A percentile compares a stretch with the other conserved stretches of the same genome.
Evolutionary conservation across 2,329 filamentous ascomycete species (phyloP).

Genomic region (Diaporthe longicolla): DNA sequence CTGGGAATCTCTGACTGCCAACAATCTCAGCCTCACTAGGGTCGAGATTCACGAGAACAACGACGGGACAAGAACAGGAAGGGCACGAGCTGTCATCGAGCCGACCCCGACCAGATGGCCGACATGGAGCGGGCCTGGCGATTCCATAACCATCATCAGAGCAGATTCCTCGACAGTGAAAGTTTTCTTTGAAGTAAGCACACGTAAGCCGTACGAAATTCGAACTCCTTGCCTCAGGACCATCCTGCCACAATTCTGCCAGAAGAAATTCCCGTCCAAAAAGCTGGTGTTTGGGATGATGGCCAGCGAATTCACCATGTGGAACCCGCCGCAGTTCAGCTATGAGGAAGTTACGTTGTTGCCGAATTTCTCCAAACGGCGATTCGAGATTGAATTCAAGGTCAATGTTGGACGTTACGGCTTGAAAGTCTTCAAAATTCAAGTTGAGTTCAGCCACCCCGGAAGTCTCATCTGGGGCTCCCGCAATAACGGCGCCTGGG

Average conservation of each 20-base stretch:
- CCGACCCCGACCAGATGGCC: constrained; percentile 62
- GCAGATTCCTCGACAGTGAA: not conserved
- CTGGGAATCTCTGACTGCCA: constrained; percentile 63
- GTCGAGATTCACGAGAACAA: constrained; percentile 69
- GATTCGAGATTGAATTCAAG: constrained; percentile 37
- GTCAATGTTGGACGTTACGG: constrained; percentile 16
- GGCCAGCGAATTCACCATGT: constrained; percentile 36
- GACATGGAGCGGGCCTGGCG: constrained; percentile 29
- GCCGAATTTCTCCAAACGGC: constrained; percentile 35
- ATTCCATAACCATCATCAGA: constrained; percentile 15
- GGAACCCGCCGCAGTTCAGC: constrained; percentile 36
- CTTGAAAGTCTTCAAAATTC: constrained; percentile 54
- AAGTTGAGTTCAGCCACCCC: constrained; percentile 62
- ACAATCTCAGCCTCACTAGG: constrained; percentile 65
- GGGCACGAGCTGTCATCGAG: constrained; percentile 68
- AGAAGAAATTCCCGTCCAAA: constrained; percentile 1
- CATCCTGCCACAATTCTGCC: constrained; percentile 15
- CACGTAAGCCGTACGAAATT: not conserved
- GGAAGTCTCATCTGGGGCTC: constrained; percentile 58
- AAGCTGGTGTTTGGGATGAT: constrained; percentile 39
- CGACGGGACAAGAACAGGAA: constrained; percentile 55
- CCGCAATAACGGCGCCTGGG: constrained; percentile 50
- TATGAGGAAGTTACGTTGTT: constrained; percentile 29
- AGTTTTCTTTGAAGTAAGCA: not conserved
- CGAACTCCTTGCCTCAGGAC: constrained; percentile 9